Evolutionary conservation across 108 stramenopile species (phyloP).

Genomic region (Nannochloropsis oceanica): DNA sequence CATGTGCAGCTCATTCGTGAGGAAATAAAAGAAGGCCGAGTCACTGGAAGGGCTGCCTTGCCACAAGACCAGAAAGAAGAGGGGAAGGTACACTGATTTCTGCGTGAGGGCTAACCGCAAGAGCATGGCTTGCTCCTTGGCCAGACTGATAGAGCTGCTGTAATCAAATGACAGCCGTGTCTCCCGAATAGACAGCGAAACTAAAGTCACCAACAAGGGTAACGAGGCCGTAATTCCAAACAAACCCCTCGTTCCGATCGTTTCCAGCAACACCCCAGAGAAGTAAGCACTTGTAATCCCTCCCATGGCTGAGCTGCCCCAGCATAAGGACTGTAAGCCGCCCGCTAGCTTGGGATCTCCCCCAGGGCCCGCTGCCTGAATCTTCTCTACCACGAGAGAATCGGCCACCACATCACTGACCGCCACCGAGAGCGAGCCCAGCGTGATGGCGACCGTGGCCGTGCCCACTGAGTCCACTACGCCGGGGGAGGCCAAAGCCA

Average conservation of each 20-base stretch:
- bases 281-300: constrained; percentile 73
- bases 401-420: constrained; percentile 86
- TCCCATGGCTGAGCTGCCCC: constrained; percentile 69
- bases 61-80: constrained; percentile 81
- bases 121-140: constrained; percentile 48
- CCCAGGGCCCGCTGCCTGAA: constrained; percentile 49
- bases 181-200: constrained; percentile 60
- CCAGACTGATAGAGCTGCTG: not conserved
- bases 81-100: constrained; percentile 64
- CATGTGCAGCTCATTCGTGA: constrained; percentile 71
- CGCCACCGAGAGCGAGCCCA: constrained; percentile 48
- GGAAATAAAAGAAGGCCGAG: constrained; percentile 77
- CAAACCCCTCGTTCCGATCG: constrained; percentile 62
- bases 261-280: constrained; percentile 63
- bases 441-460: constrained; percentile 12
- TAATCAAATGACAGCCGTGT: constrained; percentile 22
- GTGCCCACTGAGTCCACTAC: not conserved
- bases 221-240: constrained; percentile 67
- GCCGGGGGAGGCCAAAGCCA: constrained; percentile 12
- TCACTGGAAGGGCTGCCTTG: constrained; percentile 80
- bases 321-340: constrained; percentile 65
- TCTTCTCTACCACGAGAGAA: constrained; percentile 81
- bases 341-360: constrained; percentile 29
- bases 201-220: constrained; percentile 61
- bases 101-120: constrained; percentile 59